These are phyloP conservation scores for Naganishia kalamii DNA, from an alignment of 768 basidiomycete species.

Conservation along the genomic window DNA sequence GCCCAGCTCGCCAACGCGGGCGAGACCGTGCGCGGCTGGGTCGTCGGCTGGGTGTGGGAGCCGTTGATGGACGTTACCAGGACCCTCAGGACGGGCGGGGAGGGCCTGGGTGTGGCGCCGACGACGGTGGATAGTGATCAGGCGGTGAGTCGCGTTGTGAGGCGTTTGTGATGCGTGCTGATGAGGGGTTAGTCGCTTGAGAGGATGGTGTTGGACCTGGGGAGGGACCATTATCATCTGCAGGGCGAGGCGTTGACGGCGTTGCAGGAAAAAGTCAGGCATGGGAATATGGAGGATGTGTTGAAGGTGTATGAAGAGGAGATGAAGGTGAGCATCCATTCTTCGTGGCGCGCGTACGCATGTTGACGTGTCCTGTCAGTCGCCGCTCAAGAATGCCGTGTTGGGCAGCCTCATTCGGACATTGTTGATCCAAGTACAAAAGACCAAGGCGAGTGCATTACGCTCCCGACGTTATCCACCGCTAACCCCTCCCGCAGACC, in stretches of 20 bases:
- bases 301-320: slow-evolving; percentile 85
- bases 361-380: slow-evolving; percentile 29
- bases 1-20: slow-evolving; percentile 58
- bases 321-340: slow-evolving; percentile 57
- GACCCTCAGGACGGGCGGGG: slow-evolving; percentile 75
- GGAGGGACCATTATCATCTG: slow-evolving; percentile 69
- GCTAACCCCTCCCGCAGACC: slow-evolving; percentile 54
- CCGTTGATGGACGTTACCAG: slow-evolving; percentile 73
- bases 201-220: slow-evolving; percentile 82
- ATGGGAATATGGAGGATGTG: slow-evolving; percentile 81
- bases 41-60: slow-evolving; percentile 76
- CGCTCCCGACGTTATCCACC: background rate
- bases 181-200: slow-evolving; percentile 65
- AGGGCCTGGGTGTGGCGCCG: slow-evolving; percentile 61
- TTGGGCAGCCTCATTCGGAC: slow-evolving; percentile 74
- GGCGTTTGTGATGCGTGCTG: background rate
- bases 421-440: slow-evolving; percentile 86
- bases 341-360: background rate
- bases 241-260: slow-evolving; percentile 58
- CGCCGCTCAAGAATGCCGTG: slow-evolving; percentile 73
- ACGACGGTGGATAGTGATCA: slow-evolving; percentile 81
- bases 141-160: slow-evolving; percentile 53
- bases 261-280: slow-evolving; percentile 61
- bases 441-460: slow-evolving; percentile 66
- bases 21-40: slow-evolving; percentile 66